Evolutionary conservation across 805 yeast species (phyloP).

Genomic region (Zygosaccharomyces bailii): DNA sequence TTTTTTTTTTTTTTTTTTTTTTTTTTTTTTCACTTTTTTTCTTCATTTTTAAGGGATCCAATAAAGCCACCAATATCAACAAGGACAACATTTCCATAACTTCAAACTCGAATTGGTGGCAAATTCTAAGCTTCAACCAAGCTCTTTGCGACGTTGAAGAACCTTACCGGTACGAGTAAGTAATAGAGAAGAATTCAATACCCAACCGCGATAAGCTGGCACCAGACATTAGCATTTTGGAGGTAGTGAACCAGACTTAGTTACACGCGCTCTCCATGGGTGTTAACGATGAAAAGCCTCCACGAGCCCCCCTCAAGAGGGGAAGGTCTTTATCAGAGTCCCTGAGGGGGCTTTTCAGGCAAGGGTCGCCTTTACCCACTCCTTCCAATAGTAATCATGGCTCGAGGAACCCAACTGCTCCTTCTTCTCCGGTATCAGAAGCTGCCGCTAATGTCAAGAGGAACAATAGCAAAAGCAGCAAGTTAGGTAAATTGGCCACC

Average conservation of each 20-base stretch:
- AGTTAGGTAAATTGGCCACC: constrained; percentile 15
- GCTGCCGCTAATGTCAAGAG: constrained; percentile 8
- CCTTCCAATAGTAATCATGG: constrained; percentile 1
- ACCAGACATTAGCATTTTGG: neutral
- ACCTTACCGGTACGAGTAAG: neutral
- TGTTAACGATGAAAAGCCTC: constrained; percentile 10
- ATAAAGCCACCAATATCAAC: neutral
- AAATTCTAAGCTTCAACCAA: neutral
- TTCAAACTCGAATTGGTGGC: neutral
- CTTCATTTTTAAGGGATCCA: neutral
- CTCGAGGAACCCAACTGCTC: constrained; percentile 5
- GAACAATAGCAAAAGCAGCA: constrained; percentile 13
- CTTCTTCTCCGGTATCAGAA: constrained; percentile 8
- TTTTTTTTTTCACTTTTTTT: neutral
- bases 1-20: neutral
- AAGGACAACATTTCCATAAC: neutral
- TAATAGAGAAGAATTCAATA: neutral
- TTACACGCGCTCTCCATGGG: constrained; percentile 5
- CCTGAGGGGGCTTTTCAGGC: constrained; percentile 25
- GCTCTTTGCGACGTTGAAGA: neutral
- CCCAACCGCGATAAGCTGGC: neutral
- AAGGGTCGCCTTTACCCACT: constrained; percentile 1
- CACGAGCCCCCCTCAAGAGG: constrained; percentile 17
- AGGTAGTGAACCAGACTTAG: neutral
- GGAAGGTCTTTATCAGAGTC: constrained; percentile 29